A percentile compares a stretch with the other conserved stretches of the same genome.
Conservation (phyloP, 2,329 filamentous ascomycete species). For the Botrytis fabae region DNA sequence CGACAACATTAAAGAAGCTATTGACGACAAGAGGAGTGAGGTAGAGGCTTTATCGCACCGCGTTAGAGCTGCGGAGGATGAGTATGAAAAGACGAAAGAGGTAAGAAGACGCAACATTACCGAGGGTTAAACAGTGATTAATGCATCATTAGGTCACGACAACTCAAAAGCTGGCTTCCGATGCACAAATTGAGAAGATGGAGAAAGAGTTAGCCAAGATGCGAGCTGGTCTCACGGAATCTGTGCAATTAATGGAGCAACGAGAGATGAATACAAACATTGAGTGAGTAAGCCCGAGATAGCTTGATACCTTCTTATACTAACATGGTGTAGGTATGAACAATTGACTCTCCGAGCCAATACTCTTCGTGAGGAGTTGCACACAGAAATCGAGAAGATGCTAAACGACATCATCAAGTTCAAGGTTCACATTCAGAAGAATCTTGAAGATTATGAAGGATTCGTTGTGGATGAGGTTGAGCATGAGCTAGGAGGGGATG, state of each 20-base stretch:
- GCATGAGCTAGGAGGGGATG: constrained; percentile 67
- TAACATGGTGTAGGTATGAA: constrained; percentile 66
- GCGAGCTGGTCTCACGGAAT: constrained; percentile 79
- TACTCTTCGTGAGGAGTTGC: constrained; percentile 89
- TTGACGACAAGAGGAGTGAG: constrained; percentile 92
- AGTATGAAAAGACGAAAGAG: constrained; percentile 93
- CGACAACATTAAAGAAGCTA: constrained; percentile 92
- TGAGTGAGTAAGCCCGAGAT: constrained; percentile 60
- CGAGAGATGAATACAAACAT: constrained; percentile 95
- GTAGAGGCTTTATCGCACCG: constrained; percentile 89
- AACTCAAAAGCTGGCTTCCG: constrained; percentile 83
- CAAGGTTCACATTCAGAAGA: constrained; percentile 95
- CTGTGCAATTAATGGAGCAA: constrained; percentile 88
- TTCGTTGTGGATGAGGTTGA: constrained; percentile 95
- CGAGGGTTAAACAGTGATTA: constrained; percentile 17
- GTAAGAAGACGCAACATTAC: constrained; percentile 39
- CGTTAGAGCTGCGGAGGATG: constrained; percentile 83
- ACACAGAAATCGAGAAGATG: constrained; percentile 94
- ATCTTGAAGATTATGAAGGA: constrained; percentile 88
- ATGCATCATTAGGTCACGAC: constrained; percentile 55
- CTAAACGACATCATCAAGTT: constrained; percentile 97
- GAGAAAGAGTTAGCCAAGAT: constrained; percentile 97
- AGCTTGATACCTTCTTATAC: neutral
- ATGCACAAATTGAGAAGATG: constrained; percentile 97
- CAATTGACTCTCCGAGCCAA: constrained; percentile 84